Percentiles rank a stretch among this genome's conserved stretches.
Conservation (phyloP, 2,329 filamentous ascomycete genomes). For the Chrysoporthe austroafricana region DNA sequence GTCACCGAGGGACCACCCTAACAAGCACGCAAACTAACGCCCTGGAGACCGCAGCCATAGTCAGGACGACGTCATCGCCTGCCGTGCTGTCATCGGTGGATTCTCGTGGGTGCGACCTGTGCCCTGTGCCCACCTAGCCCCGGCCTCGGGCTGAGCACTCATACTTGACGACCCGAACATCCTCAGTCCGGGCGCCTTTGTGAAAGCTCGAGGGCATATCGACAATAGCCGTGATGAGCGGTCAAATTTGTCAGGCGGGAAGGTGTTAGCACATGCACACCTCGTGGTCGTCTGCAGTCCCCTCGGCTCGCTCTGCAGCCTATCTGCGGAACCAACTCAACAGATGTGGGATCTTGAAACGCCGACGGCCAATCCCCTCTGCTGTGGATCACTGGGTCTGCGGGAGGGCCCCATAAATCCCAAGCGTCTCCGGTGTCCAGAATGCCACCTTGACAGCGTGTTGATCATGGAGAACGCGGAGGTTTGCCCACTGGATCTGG, state of each 20-base stretch:
- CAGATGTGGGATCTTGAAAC: constrained; percentile 10
- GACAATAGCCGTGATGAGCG: constrained; percentile 14
- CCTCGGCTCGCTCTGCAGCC: neutral
- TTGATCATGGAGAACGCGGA: neutral
- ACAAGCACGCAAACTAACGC: constrained; percentile 6
- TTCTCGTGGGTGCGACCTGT: neutral
- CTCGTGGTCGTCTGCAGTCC: constrained; percentile 7
- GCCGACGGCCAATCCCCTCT: constrained; percentile 9
- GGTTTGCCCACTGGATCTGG: neutral
- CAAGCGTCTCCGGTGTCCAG: neutral
- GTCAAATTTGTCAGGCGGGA: constrained; percentile 2
- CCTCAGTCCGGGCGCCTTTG: no score
- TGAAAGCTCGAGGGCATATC: neutral
- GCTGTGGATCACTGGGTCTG: constrained; percentile 4
- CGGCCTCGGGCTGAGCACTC: neutral
- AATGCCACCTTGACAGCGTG: constrained; percentile 6
- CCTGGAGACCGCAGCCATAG: constrained; percentile 4
- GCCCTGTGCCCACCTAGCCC: constrained; percentile 18
- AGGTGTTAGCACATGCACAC: constrained; percentile 2
- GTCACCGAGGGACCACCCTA: neutral
- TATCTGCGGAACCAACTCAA: constrained; percentile 16
- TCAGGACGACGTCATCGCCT: constrained; percentile 24
- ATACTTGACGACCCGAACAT: neutral
- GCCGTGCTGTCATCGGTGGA: constrained; percentile 18
- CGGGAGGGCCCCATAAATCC: neutral